Conservation (phyloP, 1,284 basidiomycete species). For the Neonothopanus nambi region DNA sequence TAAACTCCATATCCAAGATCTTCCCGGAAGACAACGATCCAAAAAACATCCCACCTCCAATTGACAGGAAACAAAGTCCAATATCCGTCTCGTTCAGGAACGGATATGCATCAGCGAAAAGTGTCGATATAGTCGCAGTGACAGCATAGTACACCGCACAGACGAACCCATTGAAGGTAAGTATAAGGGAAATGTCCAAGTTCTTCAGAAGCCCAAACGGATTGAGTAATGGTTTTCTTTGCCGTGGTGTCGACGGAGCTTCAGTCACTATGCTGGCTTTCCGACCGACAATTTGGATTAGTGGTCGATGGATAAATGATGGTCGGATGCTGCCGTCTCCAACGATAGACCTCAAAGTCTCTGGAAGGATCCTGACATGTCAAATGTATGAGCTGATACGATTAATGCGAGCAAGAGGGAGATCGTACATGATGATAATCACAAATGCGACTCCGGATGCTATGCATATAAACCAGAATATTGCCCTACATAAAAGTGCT, state of each 20-base stretch:
- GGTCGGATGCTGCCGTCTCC: slow-evolving; percentile 60
- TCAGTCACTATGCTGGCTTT: not conserved
- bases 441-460: slow-evolving; percentile 53
- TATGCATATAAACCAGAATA: slow-evolving; percentile 82
- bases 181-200: slow-evolving; percentile 60
- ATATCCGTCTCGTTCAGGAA: slow-evolving; percentile 61
- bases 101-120: slow-evolving; percentile 60
- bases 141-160: slow-evolving; percentile 69
- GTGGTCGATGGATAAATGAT: slow-evolving; percentile 46
- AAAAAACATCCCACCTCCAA: slow-evolving; percentile 44
- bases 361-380: slow-evolving; percentile 52
- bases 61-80: slow-evolving; percentile 69
- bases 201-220: slow-evolving; percentile 61
- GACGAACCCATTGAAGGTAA: slow-evolving; percentile 58
- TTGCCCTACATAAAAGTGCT: slow-evolving; percentile 44
- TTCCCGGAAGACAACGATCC: slow-evolving; percentile 53
- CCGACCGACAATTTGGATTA: slow-evolving; percentile 54
- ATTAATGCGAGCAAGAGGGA: not conserved
- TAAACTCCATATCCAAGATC: slow-evolving; percentile 57
- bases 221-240: slow-evolving; percentile 41
- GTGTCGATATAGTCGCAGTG: slow-evolving; percentile 59
- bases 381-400: not conserved
- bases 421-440: slow-evolving; percentile 53
- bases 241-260: not conserved
- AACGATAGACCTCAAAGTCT: slow-evolving; percentile 57